Percentiles rank a stretch among this genome's conserved stretches.
These are phyloP conservation scores for Aspergillus neoniger DNA, from an alignment of 2,329 filamentous ascomycete species.

Conservation along the genomic window DNA sequence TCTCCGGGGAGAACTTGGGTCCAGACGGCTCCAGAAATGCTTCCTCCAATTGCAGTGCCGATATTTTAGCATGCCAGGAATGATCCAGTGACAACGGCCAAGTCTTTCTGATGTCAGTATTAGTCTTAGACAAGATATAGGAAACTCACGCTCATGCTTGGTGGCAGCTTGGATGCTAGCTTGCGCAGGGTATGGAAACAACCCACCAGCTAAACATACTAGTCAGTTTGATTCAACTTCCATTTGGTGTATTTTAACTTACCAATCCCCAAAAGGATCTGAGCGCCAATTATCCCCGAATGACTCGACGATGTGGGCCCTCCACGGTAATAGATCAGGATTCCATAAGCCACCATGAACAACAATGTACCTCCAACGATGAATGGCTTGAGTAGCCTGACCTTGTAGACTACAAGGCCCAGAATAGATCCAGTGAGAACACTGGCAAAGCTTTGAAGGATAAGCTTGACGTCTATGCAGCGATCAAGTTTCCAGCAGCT, in stretches of 20 bases:
- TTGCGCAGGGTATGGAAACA: constrained; percentile 59
- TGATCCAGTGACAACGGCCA: constrained; percentile 65
- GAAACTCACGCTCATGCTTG: constrained; percentile 48
- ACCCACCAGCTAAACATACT: constrained; percentile 51
- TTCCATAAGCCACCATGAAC: constrained; percentile 66
- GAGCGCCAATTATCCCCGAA: constrained; percentile 62
- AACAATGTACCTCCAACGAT: constrained; percentile 62
- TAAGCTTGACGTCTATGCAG: neutral
- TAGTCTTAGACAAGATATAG: neutral
- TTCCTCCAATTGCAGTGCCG: constrained; percentile 61
- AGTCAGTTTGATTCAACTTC: neutral
- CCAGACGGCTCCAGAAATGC: constrained; percentile 65
- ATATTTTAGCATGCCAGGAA: constrained; percentile 66
- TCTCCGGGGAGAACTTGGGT: constrained; percentile 56
- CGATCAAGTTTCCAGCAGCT: neutral
- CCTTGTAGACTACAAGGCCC: constrained; percentile 58
- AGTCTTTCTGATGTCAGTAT: constrained; percentile 36
- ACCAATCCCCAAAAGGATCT: constrained; percentile 63
- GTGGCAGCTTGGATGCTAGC: constrained; percentile 55
- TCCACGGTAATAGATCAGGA: constrained; percentile 66
- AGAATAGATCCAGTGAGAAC: constrained; percentile 60
- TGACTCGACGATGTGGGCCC: constrained; percentile 46
- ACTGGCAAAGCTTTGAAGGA: constrained; percentile 48
- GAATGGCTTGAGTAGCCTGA: constrained; percentile 64
- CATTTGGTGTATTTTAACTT: constrained; percentile 7